Evolutionary conservation across 2,329 filamentous ascomycete species (phyloP).

Genomic region (Penicillium sp.): DNA sequence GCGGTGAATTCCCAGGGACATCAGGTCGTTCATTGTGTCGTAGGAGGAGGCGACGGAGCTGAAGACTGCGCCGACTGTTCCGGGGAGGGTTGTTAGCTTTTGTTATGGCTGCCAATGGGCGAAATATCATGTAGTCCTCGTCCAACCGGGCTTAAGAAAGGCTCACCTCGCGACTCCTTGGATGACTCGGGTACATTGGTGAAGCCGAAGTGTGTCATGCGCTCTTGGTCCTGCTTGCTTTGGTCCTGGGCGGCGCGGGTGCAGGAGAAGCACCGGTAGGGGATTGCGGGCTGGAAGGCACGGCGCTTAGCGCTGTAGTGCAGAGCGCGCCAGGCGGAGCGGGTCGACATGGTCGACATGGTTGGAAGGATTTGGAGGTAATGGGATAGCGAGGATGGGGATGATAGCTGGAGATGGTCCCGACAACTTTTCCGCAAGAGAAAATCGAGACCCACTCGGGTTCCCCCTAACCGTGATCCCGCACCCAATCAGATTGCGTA

Average conservation of each 20-base stretch:
- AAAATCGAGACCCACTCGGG: constrained; percentile 13
- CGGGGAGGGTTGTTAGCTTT: constrained; percentile 12
- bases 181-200: constrained; percentile 77
- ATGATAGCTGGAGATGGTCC: background rate
- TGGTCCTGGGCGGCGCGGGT: constrained; percentile 42
- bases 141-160: background rate
- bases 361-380: background rate
- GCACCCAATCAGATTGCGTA: constrained; percentile 13
- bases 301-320: constrained; percentile 35
- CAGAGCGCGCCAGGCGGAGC: constrained; percentile 38
- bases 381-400: background rate
- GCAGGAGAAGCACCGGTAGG: constrained; percentile 55
- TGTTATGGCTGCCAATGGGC: background rate
- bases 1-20: constrained; percentile 96
- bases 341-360: constrained; percentile 30
- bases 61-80: constrained; percentile 78
- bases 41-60: constrained; percentile 92
- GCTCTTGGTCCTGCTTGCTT: constrained; percentile 46
- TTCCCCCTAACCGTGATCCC: background rate
- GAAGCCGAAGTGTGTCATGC: constrained; percentile 87
- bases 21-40: constrained; percentile 98
- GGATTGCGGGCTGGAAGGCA: constrained; percentile 23
- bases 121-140: background rate
- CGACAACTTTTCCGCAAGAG: constrained; percentile 18
- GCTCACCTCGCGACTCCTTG: constrained; percentile 67